These are phyloP conservation scores for Tolypocladium ovalisporum DNA, from an alignment of 2,329 filamentous ascomycete species.

Conservation along the genomic window DNA sequence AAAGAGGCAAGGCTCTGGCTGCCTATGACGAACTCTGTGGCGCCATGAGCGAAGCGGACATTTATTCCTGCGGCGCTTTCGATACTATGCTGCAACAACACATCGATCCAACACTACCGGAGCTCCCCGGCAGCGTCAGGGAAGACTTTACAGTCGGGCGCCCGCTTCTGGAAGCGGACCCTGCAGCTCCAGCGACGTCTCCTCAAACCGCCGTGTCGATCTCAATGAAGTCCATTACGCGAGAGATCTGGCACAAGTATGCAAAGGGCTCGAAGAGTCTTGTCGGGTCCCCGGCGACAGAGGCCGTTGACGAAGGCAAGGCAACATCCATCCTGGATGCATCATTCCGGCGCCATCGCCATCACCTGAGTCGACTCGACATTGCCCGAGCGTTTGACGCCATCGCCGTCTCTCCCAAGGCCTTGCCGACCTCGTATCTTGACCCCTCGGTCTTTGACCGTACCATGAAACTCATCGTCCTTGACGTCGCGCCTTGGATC, in stretches of 20 bases:
- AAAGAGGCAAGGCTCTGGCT: constrained; percentile 28
- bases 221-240: constrained; percentile 16
- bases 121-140: constrained; percentile 31
- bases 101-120: constrained; percentile 54
- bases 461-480: constrained; percentile 49
- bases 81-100: constrained; percentile 31
- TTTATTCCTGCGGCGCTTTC: constrained; percentile 40
- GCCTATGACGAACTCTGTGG: constrained; percentile 45
- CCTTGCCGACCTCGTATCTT: constrained; percentile 28
- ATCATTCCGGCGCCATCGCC: constrained; percentile 18
- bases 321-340: constrained; percentile 25
- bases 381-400: constrained; percentile 50
- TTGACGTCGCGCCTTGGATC: constrained; percentile 85
- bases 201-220: constrained; percentile 16
- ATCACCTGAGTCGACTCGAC: constrained; percentile 35
- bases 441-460: constrained; percentile 70
- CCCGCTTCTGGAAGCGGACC: constrained; percentile 35
- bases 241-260: constrained; percentile 10
- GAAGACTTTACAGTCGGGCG: constrained; percentile 42
- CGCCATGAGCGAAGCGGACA: constrained; percentile 54
- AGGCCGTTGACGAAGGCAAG: constrained; percentile 19
- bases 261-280: not conserved
- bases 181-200: constrained; percentile 16
- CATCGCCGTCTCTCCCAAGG: constrained; percentile 41
- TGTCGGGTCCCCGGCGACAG: constrained; percentile 5